Base-by-base conservation (phyloP, 202 grass and related monocot genomes). In the Miscanthus sacchariflorus region DNA sequence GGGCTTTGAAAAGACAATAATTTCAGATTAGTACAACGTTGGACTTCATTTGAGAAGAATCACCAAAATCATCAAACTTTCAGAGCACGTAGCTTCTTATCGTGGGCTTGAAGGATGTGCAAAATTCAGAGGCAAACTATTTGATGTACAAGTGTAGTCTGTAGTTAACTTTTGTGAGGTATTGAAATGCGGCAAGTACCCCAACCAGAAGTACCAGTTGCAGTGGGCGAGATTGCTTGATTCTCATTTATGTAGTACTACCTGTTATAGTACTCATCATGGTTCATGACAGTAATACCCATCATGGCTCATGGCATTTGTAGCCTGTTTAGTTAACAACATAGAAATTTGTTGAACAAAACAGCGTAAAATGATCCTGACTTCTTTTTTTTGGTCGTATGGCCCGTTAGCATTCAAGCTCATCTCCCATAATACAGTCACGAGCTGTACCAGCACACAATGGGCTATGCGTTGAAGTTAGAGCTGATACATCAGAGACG, bases 1-100 rank as follows among this genome's bases (percentile, higher is more conserved):
- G 5, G 50, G 73, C 70, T 88, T 81, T 85, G 77, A 85, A n/a
- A 82, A 81, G 64, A 7, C 70, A 43, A 54, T n/a, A 85, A 23
- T 46, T 67, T 67, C 42, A 72, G 7, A 83, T 33, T 14, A 82
- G 35, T 43, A 68, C 50, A 39, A 12, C 13, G 48, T 58, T 81
- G 43, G 40, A 70, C 43, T 74, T 83, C 52, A 21, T 59, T 40
- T 33, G 11, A 35, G 77, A 40, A 11, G 54, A 77, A 65, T 18
- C 69, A 25, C 23, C 13, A 65, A 13, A 65, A 4, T 11, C 10
- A 4, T 24, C 36, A 64, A 25, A 1, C 78, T 78, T 85, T 46
- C 25, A n/a, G 73, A 54, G 43, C 18, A 33, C 44, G 13, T 39
- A 65, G 43, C 52, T 49, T 28, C 15, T 81, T 77, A 35, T 35